Evolutionary conservation across 176 grass and related monocot genomes (phyloP).

Genomic region (Oryza glumipatula): DNA sequence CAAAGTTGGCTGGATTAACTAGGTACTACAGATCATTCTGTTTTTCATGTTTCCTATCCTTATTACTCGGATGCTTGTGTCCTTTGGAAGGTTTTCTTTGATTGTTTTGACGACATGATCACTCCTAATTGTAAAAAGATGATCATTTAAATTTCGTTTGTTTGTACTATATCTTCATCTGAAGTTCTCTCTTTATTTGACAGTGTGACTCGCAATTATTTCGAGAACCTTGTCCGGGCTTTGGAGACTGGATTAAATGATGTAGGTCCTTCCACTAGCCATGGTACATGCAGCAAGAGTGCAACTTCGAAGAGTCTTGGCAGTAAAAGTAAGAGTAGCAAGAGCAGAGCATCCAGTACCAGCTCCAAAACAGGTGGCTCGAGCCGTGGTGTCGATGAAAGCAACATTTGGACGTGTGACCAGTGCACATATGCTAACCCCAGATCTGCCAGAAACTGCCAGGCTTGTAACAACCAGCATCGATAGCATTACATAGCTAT

Average conservation of each 20-base stretch:
- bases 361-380: constrained; percentile 62
- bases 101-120: constrained; percentile 7
- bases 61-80: constrained; percentile 19
- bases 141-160: neutral
- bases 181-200: constrained; percentile 27
- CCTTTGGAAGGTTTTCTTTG: neutral
- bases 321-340: constrained; percentile 74
- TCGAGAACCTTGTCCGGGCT: constrained; percentile 95
- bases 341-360: constrained; percentile 53
- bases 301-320: constrained; percentile 71
- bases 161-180: constrained; percentile 4
- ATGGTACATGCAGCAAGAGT: constrained; percentile 66
- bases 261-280: constrained; percentile 86
- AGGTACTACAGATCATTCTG: constrained; percentile 49
- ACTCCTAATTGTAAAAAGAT: neutral
- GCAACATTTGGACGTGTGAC: constrained; percentile 80
- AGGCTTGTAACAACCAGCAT: constrained; percentile 73
- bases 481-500: constrained; percentile 36
- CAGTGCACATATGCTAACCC: constrained; percentile 88
- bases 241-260: constrained; percentile 94
- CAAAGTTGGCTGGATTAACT: constrained; percentile 96
- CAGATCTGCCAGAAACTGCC: constrained; percentile 57
- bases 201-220: constrained; percentile 99
- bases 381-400: constrained; percentile 65
- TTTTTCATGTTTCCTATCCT: constrained; percentile 25